Conservation (phyloP, 495 filamentous ascomycete species). For the Aspergillus nidulans region DNA sequence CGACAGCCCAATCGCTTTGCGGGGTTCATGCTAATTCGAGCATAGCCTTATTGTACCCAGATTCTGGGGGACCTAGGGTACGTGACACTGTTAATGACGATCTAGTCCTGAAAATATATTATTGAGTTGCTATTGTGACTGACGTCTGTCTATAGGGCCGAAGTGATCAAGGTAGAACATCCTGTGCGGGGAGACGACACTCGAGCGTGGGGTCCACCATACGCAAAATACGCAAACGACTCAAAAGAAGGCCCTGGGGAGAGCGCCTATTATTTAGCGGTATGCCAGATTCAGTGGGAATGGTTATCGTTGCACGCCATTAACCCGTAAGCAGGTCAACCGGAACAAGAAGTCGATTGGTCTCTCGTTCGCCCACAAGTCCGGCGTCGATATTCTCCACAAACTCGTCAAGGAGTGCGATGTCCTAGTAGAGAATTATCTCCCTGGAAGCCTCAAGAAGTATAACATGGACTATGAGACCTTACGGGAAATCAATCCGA, state of each 20-base stretch:
- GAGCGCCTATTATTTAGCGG: conserved; percentile 89
- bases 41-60: conserved; percentile 93
- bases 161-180: conserved; percentile 96
- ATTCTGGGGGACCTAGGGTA: conserved; percentile 97
- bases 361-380: conserved; percentile 79
- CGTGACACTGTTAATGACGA: conserved; percentile 12
- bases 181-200: conserved; percentile 90
- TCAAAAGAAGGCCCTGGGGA: conserved; percentile 70
- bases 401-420: conserved; percentile 79
- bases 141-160: no score
- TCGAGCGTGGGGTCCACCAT: conserved; percentile 92
- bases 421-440: conserved; percentile 94
- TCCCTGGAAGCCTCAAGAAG: conserved; percentile 85
- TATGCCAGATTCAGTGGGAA: conserved; percentile 35
- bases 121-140: background rate
- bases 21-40: conserved; percentile 17
- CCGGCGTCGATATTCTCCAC: conserved; percentile 82
- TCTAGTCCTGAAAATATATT: background rate
- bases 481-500: conserved; percentile 73
- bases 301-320: background rate
- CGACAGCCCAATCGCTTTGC: background rate
- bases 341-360: conserved; percentile 95
- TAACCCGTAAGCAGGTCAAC: conserved; percentile 61
- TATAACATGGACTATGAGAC: conserved; percentile 85
- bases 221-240: conserved; percentile 66